Evolutionary conservation across 176 grass and related monocot species (phyloP), one percentile per base, ranked within the genome.

Genomic region (Rhynchospora pubera): DNA sequence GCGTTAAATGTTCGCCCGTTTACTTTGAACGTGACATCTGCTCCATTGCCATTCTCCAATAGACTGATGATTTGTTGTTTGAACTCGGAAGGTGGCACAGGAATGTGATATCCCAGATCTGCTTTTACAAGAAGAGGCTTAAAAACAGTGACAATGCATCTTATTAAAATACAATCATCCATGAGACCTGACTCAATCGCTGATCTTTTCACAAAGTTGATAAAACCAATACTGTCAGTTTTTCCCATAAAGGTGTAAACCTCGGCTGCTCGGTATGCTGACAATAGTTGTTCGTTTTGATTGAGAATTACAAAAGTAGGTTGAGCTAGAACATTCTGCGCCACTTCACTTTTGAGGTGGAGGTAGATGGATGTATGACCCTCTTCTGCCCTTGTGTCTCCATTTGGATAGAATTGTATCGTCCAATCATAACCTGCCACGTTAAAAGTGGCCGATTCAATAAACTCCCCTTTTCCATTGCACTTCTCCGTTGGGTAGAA

Each of bases 1-100:
- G 78, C 71, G 0, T 26, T 22, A 3, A 91, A 85, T 0, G 42
- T 52, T 60, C 83, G 19, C 7, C 79, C 63, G 0, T 50, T 22
- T 0, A 85, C 24, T 11, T 77, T 9, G 10, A 87, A 87, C 0
- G 48, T 87, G 30, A 90, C 59, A 19, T 90, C 85, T 0, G 78
- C n/a, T 39, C 85, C 85, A 0, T 5, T 71, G 6, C 65, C 48
- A 26, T 15, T 63, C 77, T 62, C 56, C 77, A 87, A 58, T 6
- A 90, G 84, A 9, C 24, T 12, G 11, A 44, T 73, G 1, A 90
- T 12, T 24, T 90, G 76, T 1, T n/a, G 15, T 3, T 39, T 39
- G 34, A 85, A 1, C 75, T 85, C 50, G 16, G 19, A 11, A 23
- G 45, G 73, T 23, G 84, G 84, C 30, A 85, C 48, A 6, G 43